These are phyloP conservation scores for Dipteronia sinensis DNA, from an alignment of 345 rosid species.

Conservation along the genomic window DNA sequence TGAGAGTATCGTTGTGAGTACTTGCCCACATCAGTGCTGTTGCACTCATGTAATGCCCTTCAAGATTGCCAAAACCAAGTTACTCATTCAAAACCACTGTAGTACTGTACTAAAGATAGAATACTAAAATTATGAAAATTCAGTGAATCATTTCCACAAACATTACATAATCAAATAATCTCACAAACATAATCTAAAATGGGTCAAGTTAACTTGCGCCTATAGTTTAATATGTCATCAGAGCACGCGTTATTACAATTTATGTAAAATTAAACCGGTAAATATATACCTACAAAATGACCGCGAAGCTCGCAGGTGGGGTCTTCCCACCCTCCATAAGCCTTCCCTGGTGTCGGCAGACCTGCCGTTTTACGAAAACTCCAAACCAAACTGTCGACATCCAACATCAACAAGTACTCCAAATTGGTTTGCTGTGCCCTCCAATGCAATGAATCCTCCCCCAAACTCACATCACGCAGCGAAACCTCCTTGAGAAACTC, in stretches of 20 bases:
- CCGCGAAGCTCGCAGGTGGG: slow-evolving; percentile 46
- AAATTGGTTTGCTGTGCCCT: slow-evolving; percentile 54
- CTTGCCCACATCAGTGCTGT: slow-evolving; percentile 61
- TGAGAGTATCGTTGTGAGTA: slow-evolving; percentile 38
- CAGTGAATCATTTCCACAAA: background rate
- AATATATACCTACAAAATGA: slow-evolving; percentile 45
- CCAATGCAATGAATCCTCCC: slow-evolving; percentile 45
- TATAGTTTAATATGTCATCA: no score
- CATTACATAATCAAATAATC: background rate
- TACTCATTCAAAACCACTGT: background rate
- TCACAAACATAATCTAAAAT: background rate
- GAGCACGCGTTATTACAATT: background rate
- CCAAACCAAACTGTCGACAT: slow-evolving; percentile 54
- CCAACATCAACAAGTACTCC: slow-evolving; percentile 52
- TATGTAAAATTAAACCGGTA: no score
- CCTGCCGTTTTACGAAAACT: slow-evolving; percentile 58
- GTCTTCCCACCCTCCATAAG: slow-evolving; percentile 62
- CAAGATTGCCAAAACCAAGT: slow-evolving; percentile 20
- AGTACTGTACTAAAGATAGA: background rate
- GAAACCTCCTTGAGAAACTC: slow-evolving; percentile 49
- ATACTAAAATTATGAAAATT: background rate
- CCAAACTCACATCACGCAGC: slow-evolving; percentile 50
- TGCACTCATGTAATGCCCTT: slow-evolving; percentile 65
- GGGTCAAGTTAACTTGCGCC: no score
- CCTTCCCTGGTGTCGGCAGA: slow-evolving; percentile 40